phyloP scores from a whole-genome alignment of 805 yeast species.

The Lipomyces kockii region DNA sequence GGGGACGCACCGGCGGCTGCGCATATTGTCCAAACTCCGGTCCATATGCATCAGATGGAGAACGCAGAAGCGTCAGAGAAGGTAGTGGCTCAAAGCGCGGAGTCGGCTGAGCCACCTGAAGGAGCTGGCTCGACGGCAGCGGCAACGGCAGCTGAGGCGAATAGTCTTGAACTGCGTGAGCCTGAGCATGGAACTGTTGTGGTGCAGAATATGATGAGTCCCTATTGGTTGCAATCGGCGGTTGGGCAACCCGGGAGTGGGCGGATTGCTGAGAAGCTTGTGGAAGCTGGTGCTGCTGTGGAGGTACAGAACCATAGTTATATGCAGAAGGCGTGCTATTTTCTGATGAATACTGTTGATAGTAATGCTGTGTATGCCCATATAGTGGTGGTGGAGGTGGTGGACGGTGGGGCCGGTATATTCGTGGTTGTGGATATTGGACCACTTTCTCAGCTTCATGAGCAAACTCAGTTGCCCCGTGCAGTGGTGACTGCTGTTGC shows the following conservation, averaged over 20 bases:
- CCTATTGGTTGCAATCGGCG: neutral
- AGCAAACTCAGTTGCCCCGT: neutral
- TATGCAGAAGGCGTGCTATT: neutral
- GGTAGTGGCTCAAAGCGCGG: neutral
- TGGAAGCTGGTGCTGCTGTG: neutral
- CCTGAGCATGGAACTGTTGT: neutral
- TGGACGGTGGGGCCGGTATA: neutral
- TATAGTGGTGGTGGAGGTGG: neutral
- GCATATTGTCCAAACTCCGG: neutral
- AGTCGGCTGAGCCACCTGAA: neutral
- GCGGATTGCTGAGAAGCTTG: neutral
- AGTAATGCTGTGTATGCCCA: neutral
- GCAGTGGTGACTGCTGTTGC: neutral
- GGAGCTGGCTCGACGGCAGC: neutral
- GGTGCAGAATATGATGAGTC: neutral
- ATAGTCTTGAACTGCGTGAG: neutral
- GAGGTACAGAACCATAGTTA: neutral
- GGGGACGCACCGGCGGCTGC: constrained; percentile 5
- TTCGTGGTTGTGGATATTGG: neutral
- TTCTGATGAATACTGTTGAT: neutral
- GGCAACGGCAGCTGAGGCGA: constrained; percentile 2
- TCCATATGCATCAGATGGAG: neutral
- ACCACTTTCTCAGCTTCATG: neutral
- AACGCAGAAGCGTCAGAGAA: neutral
- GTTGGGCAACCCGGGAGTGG: neutral